Base-by-base conservation (phyloP, 164 flowering plant species). In the Berberis vulgaris region DNA sequence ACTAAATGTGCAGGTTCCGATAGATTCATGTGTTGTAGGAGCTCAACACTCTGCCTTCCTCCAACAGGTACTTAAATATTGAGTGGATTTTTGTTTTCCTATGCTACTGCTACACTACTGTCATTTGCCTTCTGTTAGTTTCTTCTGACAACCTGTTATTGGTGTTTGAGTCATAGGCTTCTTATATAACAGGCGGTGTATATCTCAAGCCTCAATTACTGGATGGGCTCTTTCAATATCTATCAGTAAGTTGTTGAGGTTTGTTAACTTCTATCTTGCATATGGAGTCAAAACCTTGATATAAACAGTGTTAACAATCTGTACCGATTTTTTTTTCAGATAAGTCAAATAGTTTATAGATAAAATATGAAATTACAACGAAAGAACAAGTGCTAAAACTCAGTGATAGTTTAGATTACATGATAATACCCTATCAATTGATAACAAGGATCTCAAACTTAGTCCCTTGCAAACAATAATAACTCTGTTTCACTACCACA, bases 111-210 rank as follows among this genome's bases (percentile, higher is more conserved):
- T 57, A 57, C 8, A 10, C 41, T 6, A 11, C 58, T 12, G 5
- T 39, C 49, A 44, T 54, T 46, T 49, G 60, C n/a, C 42, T 6
- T 43, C 59, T 67, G 6, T 65, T 61, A 47, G 38, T 43, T 26
- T 41, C 64, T 26, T 64, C 47, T 67, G 43, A 70, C 61, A 54
- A 13, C 42, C 66, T 62, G 2, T 74, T 38, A 44, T 67, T 60
- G 39, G 43, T 59, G 13, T 65, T 60, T 72, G 66, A 46, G 9
- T 55, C 41, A 55, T 83, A 94, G 99, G 99, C 97, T 69, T 94
- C 99, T 59, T 86, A 87, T 60, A 94, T 94, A 69, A 94, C 96
- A 45, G 96, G 96, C 6, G 99, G 99, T 60, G 88, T 94, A 26
- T 89, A 94, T 81, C 69, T 81, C 76, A 91, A 91, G 80, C 97